Evolutionary conservation across 208 protist genomes (phyloP).

Genomic region (Strigomonas culicis): DNA sequence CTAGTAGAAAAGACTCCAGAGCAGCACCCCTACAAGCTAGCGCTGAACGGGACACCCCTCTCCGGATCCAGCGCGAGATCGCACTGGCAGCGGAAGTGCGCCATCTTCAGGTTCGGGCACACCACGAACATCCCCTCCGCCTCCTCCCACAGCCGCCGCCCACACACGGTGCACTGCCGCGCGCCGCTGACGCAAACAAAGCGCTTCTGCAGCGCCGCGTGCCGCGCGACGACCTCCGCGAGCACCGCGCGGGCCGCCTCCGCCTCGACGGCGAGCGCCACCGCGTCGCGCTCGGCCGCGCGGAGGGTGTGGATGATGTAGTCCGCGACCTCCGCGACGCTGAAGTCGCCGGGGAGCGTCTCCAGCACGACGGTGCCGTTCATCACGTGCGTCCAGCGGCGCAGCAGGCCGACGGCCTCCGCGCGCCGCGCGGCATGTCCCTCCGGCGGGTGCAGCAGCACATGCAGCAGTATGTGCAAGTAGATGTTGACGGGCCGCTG

Average conservation of each 20-base stretch:
- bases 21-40: not conserved
- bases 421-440: slow-evolving; percentile 10
- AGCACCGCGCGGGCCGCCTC: slow-evolving; percentile 19
- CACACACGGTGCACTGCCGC: slow-evolving; percentile 40
- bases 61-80: slow-evolving; percentile 40
- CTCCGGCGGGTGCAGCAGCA: slow-evolving; percentile 35
- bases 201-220: slow-evolving; percentile 30
- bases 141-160: slow-evolving; percentile 20
- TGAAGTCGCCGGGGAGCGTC: slow-evolving; percentile 35
- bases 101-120: slow-evolving; percentile 56
- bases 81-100: slow-evolving; percentile 48
- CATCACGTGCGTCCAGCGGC: slow-evolving; percentile 26
- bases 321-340: slow-evolving; percentile 24
- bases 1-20: not conserved
- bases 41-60: slow-evolving; percentile 32
- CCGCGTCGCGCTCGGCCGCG: slow-evolving; percentile 22
- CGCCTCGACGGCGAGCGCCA: slow-evolving; percentile 18
- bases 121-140: slow-evolving; percentile 26
- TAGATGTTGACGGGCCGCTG: slow-evolving; percentile 32
- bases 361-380: slow-evolving; percentile 29
- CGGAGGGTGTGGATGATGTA: slow-evolving; percentile 45
- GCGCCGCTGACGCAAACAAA: slow-evolving; percentile 33
- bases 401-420: slow-evolving; percentile 35
- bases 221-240: slow-evolving; percentile 19
- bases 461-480: slow-evolving; percentile 43